Evolutionary conservation across 768 basidiomycete genomes (phyloP), one percentile per base, ranked within the genome.

Genomic region (Gelatoporia subvermispora): DNA sequence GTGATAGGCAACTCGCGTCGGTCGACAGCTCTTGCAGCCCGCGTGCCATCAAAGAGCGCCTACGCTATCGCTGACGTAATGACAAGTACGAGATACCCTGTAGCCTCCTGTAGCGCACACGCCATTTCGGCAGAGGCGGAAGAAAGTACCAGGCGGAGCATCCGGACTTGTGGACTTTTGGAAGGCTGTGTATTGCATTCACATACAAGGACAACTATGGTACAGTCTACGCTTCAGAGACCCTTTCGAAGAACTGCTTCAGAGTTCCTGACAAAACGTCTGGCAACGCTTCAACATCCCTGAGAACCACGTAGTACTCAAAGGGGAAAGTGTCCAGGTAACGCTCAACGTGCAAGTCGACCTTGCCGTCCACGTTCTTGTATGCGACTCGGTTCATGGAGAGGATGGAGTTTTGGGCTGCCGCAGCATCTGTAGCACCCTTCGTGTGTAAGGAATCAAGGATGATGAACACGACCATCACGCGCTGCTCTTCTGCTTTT

Each of bases 241-340:
- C 77, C 47, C 85, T 76, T 64, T 92, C 88, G 55, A 93, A 92
- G 64, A 93, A 99, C 65, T 98, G 93, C 60, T 88, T 86, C 51
- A 99, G 68, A 2, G 92, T 96, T 41, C 83, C 82, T 18, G 88
- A 77, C 55, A 99, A 69, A 11, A 96, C 90, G 47, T 93, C 88
- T 3, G 96, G 95, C 34, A 99, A 69, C 16, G 91, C 84, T 66
- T 95, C 93, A 38, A 95, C 91, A 55, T 87, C 80, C 50, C 93
- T 73, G 43, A 99, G 65, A n/a, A 99, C 84, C 41, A 97, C 86
- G 57, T 93, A 98, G 61, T 94, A 95, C 69, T 97, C 92, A 69
- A 98, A 98, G 0, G 96, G 96, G 78, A 98, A 97, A 3, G 91
- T 84, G 62, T 97, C 95, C 57, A 97, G 68, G 64, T 99, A 98